These are phyloP conservation scores for Monotropa hypopitys DNA, from an alignment of 179 eudicot genomes.

Conservation along the genomic window DNA sequence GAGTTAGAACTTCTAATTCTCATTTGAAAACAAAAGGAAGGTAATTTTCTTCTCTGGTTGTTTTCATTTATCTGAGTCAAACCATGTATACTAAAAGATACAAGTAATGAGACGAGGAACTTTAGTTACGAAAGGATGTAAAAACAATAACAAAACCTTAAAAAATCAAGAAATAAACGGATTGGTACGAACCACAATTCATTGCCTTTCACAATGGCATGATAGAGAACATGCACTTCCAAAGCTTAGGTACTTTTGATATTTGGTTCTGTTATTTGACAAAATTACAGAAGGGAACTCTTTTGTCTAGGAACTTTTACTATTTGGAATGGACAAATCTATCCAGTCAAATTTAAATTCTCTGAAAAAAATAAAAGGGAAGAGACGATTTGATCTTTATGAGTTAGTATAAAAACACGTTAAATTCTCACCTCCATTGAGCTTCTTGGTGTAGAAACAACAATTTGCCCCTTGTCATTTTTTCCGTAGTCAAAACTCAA, in stretches of 20 bases:
- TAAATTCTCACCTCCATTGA: slow-evolving; percentile 47
- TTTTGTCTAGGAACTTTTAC: too few species aligned
- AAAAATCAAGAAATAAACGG: not conserved
- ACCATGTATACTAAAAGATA: not conserved
- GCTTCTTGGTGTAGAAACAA: slow-evolving; percentile 27
- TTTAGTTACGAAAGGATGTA: not conserved
- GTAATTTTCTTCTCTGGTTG: not conserved
- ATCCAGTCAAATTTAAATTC: not conserved
- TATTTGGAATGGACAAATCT: too few species aligned
- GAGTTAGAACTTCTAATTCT: not conserved
- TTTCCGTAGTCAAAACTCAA: slow-evolving; percentile 46
- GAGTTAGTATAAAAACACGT: not conserved
- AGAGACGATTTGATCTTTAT: not conserved
- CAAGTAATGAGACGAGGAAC: not conserved
- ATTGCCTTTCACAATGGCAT: not conserved
- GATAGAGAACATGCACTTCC: not conserved
- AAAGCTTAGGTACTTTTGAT: not conserved
- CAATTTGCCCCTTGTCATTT: slow-evolving; percentile 23
- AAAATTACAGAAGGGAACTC: not conserved
- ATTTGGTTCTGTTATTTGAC: not conserved
- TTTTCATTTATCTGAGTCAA: not conserved
- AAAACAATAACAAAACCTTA: not conserved
- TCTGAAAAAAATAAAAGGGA: not conserved
- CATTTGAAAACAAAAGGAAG: not conserved
- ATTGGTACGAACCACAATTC: not conserved